Evolutionary conservation across 1,284 basidiomycete genomes (phyloP).

Genomic region (Tylopilus sp.): DNA sequence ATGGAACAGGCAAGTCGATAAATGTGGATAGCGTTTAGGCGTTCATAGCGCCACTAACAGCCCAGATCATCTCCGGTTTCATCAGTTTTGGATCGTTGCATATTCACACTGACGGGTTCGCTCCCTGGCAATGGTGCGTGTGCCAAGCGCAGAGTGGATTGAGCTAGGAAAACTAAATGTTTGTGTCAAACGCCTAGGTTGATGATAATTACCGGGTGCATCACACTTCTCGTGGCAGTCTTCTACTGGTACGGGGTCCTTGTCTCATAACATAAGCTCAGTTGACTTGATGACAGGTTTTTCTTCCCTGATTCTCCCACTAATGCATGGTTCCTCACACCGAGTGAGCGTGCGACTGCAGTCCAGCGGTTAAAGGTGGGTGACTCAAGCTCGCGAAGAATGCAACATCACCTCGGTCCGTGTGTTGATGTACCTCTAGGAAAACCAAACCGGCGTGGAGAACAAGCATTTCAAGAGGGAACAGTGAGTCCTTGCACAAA

Average conservation of each 20-base stretch:
- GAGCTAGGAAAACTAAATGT: slow-evolving; percentile 6
- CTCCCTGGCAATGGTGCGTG: slow-evolving; percentile 76
- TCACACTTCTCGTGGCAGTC: slow-evolving; percentile 67
- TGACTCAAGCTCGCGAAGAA: slow-evolving; percentile 7
- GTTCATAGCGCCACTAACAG: slow-evolving; percentile 47
- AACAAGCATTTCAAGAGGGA: slow-evolving; percentile 82
- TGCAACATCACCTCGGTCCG: too few species aligned
- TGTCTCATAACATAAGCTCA: background rate
- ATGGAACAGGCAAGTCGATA: slow-evolving; percentile 61
- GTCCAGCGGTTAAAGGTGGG: slow-evolving; percentile 68
- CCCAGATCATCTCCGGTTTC: slow-evolving; percentile 75
- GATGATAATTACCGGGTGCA: slow-evolving; percentile 69
- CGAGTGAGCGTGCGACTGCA: slow-evolving; percentile 67
- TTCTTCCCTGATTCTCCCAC: slow-evolving; percentile 79
- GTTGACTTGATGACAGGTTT: slow-evolving; percentile 56
- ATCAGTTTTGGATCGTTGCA: slow-evolving; percentile 77
- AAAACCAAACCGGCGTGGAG: slow-evolving; percentile 79
- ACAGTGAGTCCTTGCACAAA: slow-evolving; percentile 60
- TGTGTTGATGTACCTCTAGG: slow-evolving; percentile 39
- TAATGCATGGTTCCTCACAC: slow-evolving; percentile 75
- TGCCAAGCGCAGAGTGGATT: too few species aligned
- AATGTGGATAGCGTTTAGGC: too few species aligned
- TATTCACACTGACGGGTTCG: slow-evolving; percentile 62
- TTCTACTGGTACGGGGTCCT: slow-evolving; percentile 61
- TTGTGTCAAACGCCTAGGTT: too few species aligned